phyloP scores from a whole-genome alignment of 371 early-diverging fungal species.

The Mucor sp. region DNA sequence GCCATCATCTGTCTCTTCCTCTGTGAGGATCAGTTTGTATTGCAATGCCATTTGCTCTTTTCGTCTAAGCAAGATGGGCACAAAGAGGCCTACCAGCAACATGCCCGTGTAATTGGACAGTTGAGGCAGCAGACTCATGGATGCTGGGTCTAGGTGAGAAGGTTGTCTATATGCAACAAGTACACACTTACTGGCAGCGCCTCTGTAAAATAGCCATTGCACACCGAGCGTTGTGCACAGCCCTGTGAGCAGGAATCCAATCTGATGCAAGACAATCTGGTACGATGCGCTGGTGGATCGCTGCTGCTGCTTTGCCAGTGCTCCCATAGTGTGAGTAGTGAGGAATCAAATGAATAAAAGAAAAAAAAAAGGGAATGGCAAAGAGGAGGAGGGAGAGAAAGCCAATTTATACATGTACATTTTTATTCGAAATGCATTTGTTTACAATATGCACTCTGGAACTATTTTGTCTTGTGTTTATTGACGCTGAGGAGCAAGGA shows the following conservation, averaged over 20 bases:
- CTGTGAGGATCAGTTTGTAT: slow-evolving; percentile 2
- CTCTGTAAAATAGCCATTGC: slow-evolving; percentile 66
- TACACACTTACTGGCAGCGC: slow-evolving; percentile 57
- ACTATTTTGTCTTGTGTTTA: slow-evolving; percentile 12
- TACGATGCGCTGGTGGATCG: not conserved
- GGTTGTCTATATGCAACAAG: no score
- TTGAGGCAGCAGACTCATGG: slow-evolving; percentile 53
- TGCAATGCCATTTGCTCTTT: slow-evolving; percentile 7
- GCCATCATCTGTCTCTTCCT: slow-evolving; percentile 2
- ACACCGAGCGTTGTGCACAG: slow-evolving; percentile 58
- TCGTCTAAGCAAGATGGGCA: slow-evolving; percentile 33
- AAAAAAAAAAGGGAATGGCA: not conserved
- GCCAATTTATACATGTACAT: not conserved
- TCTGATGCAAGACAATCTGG: slow-evolving; percentile 47
- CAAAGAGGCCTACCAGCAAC: slow-evolving; percentile 54
- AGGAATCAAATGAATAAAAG: not conserved
- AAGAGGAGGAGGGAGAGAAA: not conserved
- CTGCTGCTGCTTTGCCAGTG: not conserved
- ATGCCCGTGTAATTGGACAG: slow-evolving; percentile 58
- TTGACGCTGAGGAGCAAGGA: slow-evolving; percentile 35
- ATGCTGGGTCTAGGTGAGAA: slow-evolving; percentile 27
- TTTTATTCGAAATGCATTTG: not conserved
- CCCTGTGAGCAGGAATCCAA: slow-evolving; percentile 57
- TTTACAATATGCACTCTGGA: not conserved
- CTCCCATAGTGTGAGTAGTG: not conserved